These are phyloP conservation scores for Aspergillus puulaauensis DNA, from an alignment of 2,329 filamentous ascomycete species.

Conservation along the genomic window DNA sequence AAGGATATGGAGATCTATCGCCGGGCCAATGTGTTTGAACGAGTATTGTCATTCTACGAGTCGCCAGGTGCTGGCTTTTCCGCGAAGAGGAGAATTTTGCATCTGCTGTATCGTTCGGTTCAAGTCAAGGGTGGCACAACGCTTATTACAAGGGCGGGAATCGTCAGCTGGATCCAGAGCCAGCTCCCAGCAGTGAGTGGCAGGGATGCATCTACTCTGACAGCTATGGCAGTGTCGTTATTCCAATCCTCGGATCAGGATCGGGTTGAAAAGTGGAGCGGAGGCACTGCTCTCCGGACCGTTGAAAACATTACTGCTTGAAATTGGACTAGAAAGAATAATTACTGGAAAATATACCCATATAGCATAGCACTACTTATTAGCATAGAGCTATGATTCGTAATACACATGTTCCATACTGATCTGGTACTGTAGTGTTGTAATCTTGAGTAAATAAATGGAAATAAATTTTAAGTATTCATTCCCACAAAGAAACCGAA, in stretches of 20 bases:
- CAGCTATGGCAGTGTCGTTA: conserved; percentile 59
- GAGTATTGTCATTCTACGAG: conserved; percentile 66
- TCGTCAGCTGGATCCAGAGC: conserved; percentile 72
- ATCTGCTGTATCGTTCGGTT: conserved; percentile 64
- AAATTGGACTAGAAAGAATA: neutral
- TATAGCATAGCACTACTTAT: neutral
- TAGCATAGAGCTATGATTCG: neutral
- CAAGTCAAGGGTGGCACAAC: conserved; percentile 73
- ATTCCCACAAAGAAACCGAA: neutral
- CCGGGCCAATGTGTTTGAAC: conserved; percentile 68
- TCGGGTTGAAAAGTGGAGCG: conserved; percentile 68
- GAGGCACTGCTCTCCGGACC: conserved; percentile 42
- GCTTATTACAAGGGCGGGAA: conserved; percentile 73
- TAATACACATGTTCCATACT: neutral
- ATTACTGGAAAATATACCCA: neutral
- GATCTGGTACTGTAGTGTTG: no score
- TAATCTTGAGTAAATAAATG: neutral
- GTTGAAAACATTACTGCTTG: conserved; percentile 24
- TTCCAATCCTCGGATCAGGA: conserved; percentile 66
- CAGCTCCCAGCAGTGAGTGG: conserved; percentile 54
- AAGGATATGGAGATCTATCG: conserved; percentile 52
- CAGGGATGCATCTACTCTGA: conserved; percentile 40
- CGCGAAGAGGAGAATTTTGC: conserved; percentile 62
- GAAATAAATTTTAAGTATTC: neutral
- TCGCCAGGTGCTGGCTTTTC: conserved; percentile 63